Evolutionary conservation across 805 yeast genomes (phyloP).

Genomic region (Candida peoriensis): DNA sequence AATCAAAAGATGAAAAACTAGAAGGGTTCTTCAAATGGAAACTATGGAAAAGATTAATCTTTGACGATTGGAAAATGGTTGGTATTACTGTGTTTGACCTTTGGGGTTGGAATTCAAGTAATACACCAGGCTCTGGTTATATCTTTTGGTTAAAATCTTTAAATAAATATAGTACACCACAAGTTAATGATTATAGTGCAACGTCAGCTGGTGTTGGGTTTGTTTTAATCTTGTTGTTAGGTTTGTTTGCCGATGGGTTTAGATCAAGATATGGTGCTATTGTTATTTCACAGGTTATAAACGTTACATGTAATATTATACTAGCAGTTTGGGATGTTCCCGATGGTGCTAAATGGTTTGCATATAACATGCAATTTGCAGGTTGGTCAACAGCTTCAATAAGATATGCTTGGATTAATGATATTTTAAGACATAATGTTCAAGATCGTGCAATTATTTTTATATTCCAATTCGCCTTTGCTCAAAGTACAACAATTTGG

Average conservation of each 20-base stretch:
- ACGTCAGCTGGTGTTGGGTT: constrained; percentile 29
- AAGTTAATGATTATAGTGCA: constrained; percentile 36
- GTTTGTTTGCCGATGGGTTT: constrained; percentile 26
- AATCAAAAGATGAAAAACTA: constrained; percentile 22
- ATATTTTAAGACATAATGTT: constrained; percentile 49
- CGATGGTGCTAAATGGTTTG: constrained; percentile 48
- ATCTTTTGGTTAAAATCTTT: constrained; percentile 43
- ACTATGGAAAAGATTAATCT: constrained; percentile 44
- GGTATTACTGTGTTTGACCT: constrained; percentile 45
- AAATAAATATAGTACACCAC: constrained; percentile 30
- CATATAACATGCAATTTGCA: constrained; percentile 21
- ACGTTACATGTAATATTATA: constrained; percentile 39
- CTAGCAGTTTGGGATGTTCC: constrained; percentile 49
- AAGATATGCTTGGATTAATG: constrained; percentile 54
- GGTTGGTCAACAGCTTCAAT: constrained; percentile 56
- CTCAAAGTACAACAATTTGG: constrained; percentile 46
- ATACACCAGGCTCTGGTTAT: constrained; percentile 35
- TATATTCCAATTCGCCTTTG: constrained; percentile 44
- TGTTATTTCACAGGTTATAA: constrained; percentile 38
- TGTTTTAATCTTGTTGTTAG: neutral
- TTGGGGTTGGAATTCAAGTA: constrained; percentile 50
- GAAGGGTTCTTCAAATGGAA: constrained; percentile 33
- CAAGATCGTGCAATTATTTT: constrained; percentile 46
- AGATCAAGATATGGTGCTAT: constrained; percentile 39
- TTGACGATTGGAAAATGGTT: constrained; percentile 50